Base-by-base conservation (phyloP, 805 yeast genomes). In the Candida vartiovaarae region DNA sequence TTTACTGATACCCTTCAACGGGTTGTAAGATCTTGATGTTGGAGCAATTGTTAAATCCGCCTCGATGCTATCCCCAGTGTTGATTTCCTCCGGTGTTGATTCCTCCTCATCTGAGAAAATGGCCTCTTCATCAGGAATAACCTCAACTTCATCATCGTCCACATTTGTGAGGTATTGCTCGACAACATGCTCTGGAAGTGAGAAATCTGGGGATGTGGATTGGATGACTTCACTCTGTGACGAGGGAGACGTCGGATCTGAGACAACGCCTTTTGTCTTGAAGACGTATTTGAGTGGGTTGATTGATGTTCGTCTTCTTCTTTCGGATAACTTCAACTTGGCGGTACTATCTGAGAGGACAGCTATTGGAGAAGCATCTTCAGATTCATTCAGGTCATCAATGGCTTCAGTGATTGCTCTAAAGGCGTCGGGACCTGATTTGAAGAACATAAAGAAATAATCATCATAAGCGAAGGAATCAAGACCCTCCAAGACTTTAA, bases 361-460 rank as follows among this genome's bases (percentile, higher is more conserved):
- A 9, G 44, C 47, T 32, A 42, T 29, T 9, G 28, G 34, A 9
- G 34, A 27, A 4, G 33, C 20, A 2, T 20, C 32, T 9, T 38
- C 38, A 5, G 44, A n/a, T 7, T 45, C 42, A 5, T 30, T 32
- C 36, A 41, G n/a, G 5, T 26, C 34, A 8, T 33, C 44, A 24
- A 80, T 59, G 0, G 66, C 65, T 2, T 65, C 56, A 39, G 66
- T 65, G 40, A 81, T 67, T 3, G 64, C 63, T 4, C 57, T 47
- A 4, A 65, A 63, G 2, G 74, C 75, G 7, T 62, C 64, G 8
- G 66, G 66, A 2, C 80, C 82, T 8, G 64, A 61, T 23, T 70
- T 66, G 57, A 86, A 81, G 47, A 86, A 82, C 59, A 86, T 73
- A 50, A 89, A 74, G 48, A 77, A 77, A 48, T 81, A 77, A 40